Conservation (phyloP, 148 eudicot genomes). For the Bassia scoparia region DNA sequence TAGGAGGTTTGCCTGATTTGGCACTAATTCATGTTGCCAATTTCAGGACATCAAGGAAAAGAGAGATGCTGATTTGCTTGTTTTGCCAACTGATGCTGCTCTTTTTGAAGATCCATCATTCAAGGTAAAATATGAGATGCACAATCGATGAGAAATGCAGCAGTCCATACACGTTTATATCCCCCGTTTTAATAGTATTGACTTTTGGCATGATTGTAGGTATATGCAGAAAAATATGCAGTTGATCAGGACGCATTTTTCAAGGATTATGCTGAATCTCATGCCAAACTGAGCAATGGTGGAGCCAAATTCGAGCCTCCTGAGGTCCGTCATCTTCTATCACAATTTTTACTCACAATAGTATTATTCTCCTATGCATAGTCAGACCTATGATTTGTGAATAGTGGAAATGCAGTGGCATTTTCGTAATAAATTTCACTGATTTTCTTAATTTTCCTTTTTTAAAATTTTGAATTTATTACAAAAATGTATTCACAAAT, state of each 20-base stretch:
- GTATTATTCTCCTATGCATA: no score
- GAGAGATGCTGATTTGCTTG: conserved; percentile 83
- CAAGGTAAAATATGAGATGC: conserved; percentile 49
- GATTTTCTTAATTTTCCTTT: no score
- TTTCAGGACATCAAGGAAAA: conserved; percentile 78
- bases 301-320: conserved; percentile 97
- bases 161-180: neutral
- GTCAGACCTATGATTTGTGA: no score
- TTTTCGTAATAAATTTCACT: no score
- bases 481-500: no score
- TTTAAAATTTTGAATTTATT: no score
- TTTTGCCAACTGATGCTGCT: conserved; percentile 97
- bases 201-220: conserved; percentile 38
- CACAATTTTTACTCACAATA: neutral
- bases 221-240: conserved; percentile 93
- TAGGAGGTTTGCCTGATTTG: neutral
- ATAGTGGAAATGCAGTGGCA: no score
- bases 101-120: conserved; percentile 91
- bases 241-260: conserved; percentile 78
- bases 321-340: conserved; percentile 53
- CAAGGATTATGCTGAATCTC: conserved; percentile 92
- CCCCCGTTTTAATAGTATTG: conserved; percentile 3
- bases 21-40: conserved; percentile 21
- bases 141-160: neutral
- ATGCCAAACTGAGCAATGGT: conserved; percentile 91